Evolutionary conservation across 2,329 filamentous ascomycete genomes (phyloP), one percentile per base, ranked within the genome.

Genomic region (Davidsoniella virescens): DNA sequence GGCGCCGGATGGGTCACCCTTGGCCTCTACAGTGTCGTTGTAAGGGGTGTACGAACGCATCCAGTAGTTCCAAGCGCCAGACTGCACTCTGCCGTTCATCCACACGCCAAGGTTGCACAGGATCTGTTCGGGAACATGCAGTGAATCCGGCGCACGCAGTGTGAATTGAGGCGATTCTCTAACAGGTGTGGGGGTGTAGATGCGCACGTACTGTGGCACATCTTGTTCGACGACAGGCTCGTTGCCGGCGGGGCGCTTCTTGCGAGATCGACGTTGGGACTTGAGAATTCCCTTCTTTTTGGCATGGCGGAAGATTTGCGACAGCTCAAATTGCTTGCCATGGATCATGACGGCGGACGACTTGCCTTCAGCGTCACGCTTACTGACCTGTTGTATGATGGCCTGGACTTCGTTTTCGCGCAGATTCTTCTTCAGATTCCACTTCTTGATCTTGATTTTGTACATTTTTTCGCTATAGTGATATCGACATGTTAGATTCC

Each of bases 381-480:
- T 23, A 14, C 37, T 33, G 14, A 53, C 51, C n/a, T 44, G 42
- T 39, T 53, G 51, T 9, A 53, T 50, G 16, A 53, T 53, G 3
- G 51, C 51, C 17, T 53, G 47, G 18, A 53, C 51, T 41, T 53
- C 51, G 16, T 41, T 50, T 36, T 53, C 51, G 20, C 51, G 51
- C 16, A 53, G 12, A 20, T 53, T 53, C 47, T 53, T 53, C 39
- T 50, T 50, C 42, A 53, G 48, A 40, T 53, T 53, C 51, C 51
- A 53, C 39, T 53, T 53, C 26, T 53, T 53, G 39, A 53, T 53
- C 37, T 53, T 53, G 29, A 53, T 53, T 44, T 53, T 53, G 47
- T 53, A 53, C 51, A 53, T 53, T 47, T 53, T 53, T 37, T 53
- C 51, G 8, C 51, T 52, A 20, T 20, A n/a, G n/a, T 42, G n/a